Base-by-base conservation (phyloP, 1,284 basidiomycete species). In the Cryptococcus sp. region DNA sequence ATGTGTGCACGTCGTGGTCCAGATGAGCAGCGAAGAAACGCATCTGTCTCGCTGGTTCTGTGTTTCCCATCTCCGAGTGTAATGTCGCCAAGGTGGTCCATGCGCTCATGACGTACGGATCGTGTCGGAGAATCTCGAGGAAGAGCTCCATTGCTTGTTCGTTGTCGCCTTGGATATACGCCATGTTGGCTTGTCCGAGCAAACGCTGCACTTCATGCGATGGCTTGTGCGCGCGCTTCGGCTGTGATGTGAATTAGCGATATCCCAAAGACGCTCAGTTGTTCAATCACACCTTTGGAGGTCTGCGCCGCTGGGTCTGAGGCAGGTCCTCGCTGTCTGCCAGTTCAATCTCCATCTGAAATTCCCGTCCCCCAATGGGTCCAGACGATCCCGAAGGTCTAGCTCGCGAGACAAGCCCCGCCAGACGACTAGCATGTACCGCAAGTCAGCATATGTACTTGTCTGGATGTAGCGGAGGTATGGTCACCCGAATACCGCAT, bases 71-170 rank as follows among this genome's bases (percentile, higher is more conserved):
- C 67, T 91, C 88, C 27, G 85, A 83, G 68, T 90, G 88, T 66
- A 89, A 89, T 62, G 88, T 85, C 1, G 89, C 90, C 3, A 96
- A 84, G 0, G 93, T 90, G 10, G 86, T 85, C 93, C 94, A 97
- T 0, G 93, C 91, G 4, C 86, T 80, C 5, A 84, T 82, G 10
- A 92, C 89, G 38, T 89, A 86, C 2, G 93, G 92, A 75, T 98
- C 94, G 57, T 94, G 92, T 10, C 91, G 86, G 57, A 98, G 93
- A 64, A 97, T 90, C 72, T 98, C 91, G 72, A 90, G 87, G 83
- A 94, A 90, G 47, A 88, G 84, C 22, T 85, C 83, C 39, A 92
- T 87, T 1, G 92, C 88, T 64, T 87, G 84, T 1, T 83, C 79
- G 19, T 87, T 80, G 60, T 91, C 80, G 52, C 82, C 84, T 67